phyloP scores from a whole-genome alignment of 73 alveolate genomes.

The Effrenium voratum region DNA sequence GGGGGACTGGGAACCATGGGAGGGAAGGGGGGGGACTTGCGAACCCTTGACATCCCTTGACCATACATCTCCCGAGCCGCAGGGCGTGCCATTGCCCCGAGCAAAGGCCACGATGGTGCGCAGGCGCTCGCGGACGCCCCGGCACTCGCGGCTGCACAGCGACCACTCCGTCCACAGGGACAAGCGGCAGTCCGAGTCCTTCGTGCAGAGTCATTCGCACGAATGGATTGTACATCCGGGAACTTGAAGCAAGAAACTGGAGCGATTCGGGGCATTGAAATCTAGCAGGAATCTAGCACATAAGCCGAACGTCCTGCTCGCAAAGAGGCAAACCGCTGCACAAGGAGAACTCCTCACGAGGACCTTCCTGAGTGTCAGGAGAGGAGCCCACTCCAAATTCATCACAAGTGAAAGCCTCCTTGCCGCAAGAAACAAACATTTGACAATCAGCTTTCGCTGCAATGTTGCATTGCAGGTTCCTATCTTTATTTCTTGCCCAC shows the following conservation, averaged over 20 bases:
- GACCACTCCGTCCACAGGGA: conserved; percentile 76
- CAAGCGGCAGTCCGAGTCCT: conserved; percentile 66
- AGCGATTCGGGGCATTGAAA: too few species aligned
- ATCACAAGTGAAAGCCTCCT: too few species aligned
- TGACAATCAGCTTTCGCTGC: too few species aligned
- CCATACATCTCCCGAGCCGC: neutral
- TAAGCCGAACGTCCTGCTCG: too few species aligned
- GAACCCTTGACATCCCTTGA: neutral
- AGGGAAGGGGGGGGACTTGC: neutral
- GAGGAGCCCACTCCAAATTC: too few species aligned
- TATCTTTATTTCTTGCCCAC: too few species aligned
- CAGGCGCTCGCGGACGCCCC: conserved; percentile 78
- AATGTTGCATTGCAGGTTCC: too few species aligned
- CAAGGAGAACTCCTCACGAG: conserved; percentile 44
- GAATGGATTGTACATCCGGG: too few species aligned
- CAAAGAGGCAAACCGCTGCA: neutral
- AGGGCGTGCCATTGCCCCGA: conserved; percentile 41
- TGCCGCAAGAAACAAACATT: too few species aligned
- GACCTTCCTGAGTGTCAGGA: conserved; percentile 50
- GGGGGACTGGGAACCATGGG: neutral
- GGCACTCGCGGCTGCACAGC: conserved; percentile 34
- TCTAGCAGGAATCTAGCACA: too few species aligned
- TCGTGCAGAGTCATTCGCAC: neutral
- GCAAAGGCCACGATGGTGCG: conserved; percentile 53
- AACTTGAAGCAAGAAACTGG: too few species aligned